Conservation (phyloP, 2,329 filamentous ascomycete genomes). For the Hymenoscyphus occultus region DNA sequence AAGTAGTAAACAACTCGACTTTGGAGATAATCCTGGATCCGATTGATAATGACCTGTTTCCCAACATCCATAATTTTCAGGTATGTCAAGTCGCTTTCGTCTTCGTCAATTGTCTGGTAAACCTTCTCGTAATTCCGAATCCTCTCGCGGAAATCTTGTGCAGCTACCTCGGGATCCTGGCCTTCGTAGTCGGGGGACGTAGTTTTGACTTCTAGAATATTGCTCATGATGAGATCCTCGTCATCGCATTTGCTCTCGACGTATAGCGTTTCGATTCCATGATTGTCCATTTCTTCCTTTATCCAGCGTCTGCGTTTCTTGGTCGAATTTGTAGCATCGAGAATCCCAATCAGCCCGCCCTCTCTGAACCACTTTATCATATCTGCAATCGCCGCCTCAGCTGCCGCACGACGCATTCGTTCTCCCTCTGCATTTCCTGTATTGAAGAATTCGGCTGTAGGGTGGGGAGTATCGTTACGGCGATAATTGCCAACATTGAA, state of each 20-base stretch:
- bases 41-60: constrained; percentile 95
- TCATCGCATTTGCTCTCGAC: constrained; percentile 97
- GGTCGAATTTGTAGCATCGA: constrained; percentile 96
- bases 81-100: constrained; percentile 86
- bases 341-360: constrained; percentile 82
- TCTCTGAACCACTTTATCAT: constrained; percentile 91
- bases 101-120: constrained; percentile 88
- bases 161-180: constrained; percentile 89
- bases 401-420: constrained; percentile 79
- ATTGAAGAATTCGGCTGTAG: constrained; percentile 93
- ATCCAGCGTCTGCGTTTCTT: constrained; percentile 90
- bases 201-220: constrained; percentile 96
- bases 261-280: constrained; percentile 86
- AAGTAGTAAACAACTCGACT: constrained; percentile 96
- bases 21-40: constrained; percentile 94
- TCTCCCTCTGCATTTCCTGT: constrained; percentile 87
- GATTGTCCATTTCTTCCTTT: constrained; percentile 68
- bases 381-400: constrained; percentile 86
- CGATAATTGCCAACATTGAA: constrained; percentile 99
- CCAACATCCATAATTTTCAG: constrained; percentile 97
- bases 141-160: constrained; percentile 86
- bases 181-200: constrained; percentile 93
- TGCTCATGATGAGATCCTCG: constrained; percentile 94
- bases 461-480: constrained; percentile 83
- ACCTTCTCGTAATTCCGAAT: constrained; percentile 98